These are phyloP conservation scores for Sporisorium scitamineum DNA, from an alignment of 1,284 basidiomycete genomes.

Conservation along the genomic window DNA sequence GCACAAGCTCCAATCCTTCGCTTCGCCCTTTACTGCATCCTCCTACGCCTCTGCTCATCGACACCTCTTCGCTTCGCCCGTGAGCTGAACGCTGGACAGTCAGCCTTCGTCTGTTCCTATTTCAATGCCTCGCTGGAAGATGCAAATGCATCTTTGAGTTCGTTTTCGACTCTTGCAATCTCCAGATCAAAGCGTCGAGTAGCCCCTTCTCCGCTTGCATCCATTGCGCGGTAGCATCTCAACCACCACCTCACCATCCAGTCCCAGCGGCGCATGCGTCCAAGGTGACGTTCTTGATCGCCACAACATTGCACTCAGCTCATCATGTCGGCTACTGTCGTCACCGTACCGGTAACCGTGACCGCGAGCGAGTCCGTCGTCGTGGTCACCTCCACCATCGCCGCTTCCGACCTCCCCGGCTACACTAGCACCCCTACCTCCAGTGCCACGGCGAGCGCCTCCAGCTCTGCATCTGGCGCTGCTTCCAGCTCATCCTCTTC, in stretches of 20 bases:
- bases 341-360: slow-evolving; percentile 23
- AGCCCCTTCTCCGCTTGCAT: too few relatives aligned
- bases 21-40: neutral
- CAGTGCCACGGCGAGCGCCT: slow-evolving; percentile 1
- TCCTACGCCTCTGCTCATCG: neutral
- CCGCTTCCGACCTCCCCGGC: slow-evolving; percentile 20
- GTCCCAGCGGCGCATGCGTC: neutral
- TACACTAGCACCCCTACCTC: slow-evolving; percentile 7
- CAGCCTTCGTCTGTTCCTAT: too few relatives aligned
- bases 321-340: slow-evolving; percentile 28
- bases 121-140: neutral
- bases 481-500: slow-evolving; percentile 11
- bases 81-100: too few relatives aligned
- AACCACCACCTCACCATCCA: neutral
- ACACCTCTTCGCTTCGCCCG: neutral
- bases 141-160: neutral
- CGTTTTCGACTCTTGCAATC: too few relatives aligned
- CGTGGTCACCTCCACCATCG: slow-evolving; percentile 34
- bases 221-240: neutral
- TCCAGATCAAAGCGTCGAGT: neutral
- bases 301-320: neutral
- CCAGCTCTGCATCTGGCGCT: slow-evolving; percentile 2
- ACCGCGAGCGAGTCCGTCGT: slow-evolving; percentile 35
- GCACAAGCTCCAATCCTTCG: neutral
- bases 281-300: neutral